Evolutionary conservation across 305 asterid species (phyloP).

Genomic region (Fraxinus sp.): DNA sequence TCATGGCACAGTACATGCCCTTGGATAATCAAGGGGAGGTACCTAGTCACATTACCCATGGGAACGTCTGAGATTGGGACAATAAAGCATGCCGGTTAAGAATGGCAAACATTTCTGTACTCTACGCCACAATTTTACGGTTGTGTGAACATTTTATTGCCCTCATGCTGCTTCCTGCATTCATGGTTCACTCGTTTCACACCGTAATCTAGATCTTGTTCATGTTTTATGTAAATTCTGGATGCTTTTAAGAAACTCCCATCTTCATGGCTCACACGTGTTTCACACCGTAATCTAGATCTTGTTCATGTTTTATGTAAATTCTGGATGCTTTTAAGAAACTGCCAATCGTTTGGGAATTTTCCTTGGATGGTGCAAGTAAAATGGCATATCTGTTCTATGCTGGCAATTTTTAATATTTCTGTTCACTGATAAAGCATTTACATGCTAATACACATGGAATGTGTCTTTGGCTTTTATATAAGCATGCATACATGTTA

Average conservation of each 20-base stretch:
- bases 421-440: not conserved
- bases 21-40: constrained; percentile 2
- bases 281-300: constrained; percentile 8
- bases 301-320: constrained; percentile 14
- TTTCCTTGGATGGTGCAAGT: constrained; percentile 14
- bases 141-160: too few species aligned
- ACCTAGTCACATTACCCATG: constrained; percentile 27
- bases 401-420: not conserved
- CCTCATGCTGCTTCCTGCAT: too few species aligned
- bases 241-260: too few species aligned
- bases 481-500: not conserved
- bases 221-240: too few species aligned
- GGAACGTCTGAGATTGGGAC: constrained; percentile 26
- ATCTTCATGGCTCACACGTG: constrained; percentile 14
- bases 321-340: constrained; percentile 14
- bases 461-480: not conserved
- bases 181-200: too few species aligned
- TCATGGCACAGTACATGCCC: not conserved
- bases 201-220: too few species aligned
- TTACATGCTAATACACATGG: not conserved
- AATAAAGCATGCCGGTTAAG: too few species aligned
- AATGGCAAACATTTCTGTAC: too few species aligned
- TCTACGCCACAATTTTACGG: too few species aligned
- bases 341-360: constrained; percentile 34
- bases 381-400: not conserved